Base-by-base conservation (phyloP, 257 asterid genomes). In the Salvia rosmarinus region DNA sequence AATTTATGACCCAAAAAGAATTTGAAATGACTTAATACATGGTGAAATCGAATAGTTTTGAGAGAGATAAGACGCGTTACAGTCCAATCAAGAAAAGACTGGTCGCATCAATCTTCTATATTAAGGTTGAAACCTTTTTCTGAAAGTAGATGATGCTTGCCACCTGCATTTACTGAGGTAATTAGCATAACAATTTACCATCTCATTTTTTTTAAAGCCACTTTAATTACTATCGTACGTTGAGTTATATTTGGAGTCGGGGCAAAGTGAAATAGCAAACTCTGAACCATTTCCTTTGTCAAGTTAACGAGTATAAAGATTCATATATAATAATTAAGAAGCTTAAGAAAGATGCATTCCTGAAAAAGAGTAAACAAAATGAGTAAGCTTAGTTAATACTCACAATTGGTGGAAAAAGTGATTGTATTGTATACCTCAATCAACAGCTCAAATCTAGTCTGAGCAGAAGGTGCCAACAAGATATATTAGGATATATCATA, bases 391-490 rank as follows among this genome's bases (percentile, higher is more conserved):
- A n/a, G 13, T 50, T 50, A 0, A 1, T 17, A 50, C 14, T 52
- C 20, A 20, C 32, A 42, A 37, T 49, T 21, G 54, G 30, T 32
- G 28, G 23, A 69, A 46, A 61, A 43, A 69, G 67, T 8, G 44
- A 35, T 25, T 77, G 59, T 21, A 47, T 71, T 47, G 20, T 59
- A 21, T n/a, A 21, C 71, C 60, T 75, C 63, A 49, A 64, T n/a
- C 61, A 64, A 63, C 11, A 39, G 56, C 21, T 52, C 75, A 67
- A 28, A 39, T 25, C 47, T 16, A 25, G 63, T 73, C 63, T 44
- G 16, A 8, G 13, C 66, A 34, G 68, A 68, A 70, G 42, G 59
- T 49, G 51, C 46, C 74, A 21, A 16, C 60, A 23, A 46, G 55
- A 54, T 67, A 42, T 19, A 20, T 52, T 28, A n/a, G 61, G 49